Conservation (phyloP, 2,329 filamentous ascomycete genomes). For the Rhexocercosporidium sp. region DNA sequence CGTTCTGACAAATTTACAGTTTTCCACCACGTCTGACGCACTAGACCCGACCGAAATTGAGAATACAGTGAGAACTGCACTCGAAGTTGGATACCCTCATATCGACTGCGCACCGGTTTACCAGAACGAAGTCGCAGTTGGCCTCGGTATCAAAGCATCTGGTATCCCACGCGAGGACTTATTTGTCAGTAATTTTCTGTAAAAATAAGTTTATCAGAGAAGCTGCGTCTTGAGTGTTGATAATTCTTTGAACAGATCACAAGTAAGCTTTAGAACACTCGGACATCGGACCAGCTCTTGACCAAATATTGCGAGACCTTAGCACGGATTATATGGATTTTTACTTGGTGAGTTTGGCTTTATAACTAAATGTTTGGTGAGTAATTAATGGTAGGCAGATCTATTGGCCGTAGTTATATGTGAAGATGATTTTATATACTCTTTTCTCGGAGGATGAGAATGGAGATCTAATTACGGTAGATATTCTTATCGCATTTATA, state of each 20-base stretch:
- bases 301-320: constrained; percentile 64
- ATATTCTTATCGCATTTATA: background rate
- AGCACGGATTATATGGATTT: constrained; percentile 73
- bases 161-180: constrained; percentile 68
- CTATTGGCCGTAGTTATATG: constrained; percentile 5
- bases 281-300: constrained; percentile 49
- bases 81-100: background rate
- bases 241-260: background rate
- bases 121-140: constrained; percentile 70
- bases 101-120: constrained; percentile 50
- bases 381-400: background rate
- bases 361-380: background rate
- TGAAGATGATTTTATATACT: background rate
- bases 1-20: background rate
- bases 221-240: background rate
- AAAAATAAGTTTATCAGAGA: background rate
- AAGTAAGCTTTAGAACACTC: constrained; percentile 7
- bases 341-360: constrained; percentile 56
- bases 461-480: background rate
- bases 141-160: constrained; percentile 68
- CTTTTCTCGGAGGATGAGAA: background rate
- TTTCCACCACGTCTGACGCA: background rate
- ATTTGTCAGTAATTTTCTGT: constrained; percentile 58
- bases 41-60: constrained; percentile 10
- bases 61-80: background rate